Percentiles rank a stretch among this genome's conserved stretches.
Evolutionary conservation across 257 asterid genomes (phyloP).

Genomic region (Plectranthus barbatus): DNA sequence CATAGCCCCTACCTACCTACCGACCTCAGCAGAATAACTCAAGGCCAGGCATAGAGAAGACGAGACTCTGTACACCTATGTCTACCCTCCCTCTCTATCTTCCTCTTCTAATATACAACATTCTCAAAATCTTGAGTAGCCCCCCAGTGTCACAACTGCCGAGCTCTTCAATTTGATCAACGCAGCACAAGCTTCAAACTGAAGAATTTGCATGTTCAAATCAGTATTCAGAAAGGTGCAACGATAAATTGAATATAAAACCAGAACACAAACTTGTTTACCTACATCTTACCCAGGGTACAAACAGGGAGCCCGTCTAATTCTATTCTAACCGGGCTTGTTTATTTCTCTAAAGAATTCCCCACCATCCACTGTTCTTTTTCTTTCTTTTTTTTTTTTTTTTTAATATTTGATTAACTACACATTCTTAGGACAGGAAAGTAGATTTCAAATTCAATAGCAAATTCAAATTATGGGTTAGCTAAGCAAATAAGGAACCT

Average conservation of each 20-base stretch:
- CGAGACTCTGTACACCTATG: conserved; percentile 68
- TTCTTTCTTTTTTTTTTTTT: background rate
- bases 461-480: background rate
- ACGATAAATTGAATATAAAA: background rate
- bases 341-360: background rate
- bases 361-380: no score
- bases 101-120: conserved; percentile 44
- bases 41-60: conserved; percentile 25
- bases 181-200: conserved; percentile 12
- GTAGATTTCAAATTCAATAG: background rate
- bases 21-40: no score
- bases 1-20: conserved; percentile 15
- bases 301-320: no score
- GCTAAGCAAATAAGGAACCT: background rate
- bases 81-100: conserved; percentile 42
- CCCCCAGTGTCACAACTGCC: conserved; percentile 12
- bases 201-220: conserved; percentile 5
- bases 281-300: background rate
- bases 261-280: background rate
- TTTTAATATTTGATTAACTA: no score
- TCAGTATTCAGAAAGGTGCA: background rate
- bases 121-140: conserved; percentile 33
- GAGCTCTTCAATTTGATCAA: no score
- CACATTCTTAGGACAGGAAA: background rate
- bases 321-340: no score